Conservation (phyloP, 352 stramenopile species). For the Globisporangium rhizosaccharum region DNA sequence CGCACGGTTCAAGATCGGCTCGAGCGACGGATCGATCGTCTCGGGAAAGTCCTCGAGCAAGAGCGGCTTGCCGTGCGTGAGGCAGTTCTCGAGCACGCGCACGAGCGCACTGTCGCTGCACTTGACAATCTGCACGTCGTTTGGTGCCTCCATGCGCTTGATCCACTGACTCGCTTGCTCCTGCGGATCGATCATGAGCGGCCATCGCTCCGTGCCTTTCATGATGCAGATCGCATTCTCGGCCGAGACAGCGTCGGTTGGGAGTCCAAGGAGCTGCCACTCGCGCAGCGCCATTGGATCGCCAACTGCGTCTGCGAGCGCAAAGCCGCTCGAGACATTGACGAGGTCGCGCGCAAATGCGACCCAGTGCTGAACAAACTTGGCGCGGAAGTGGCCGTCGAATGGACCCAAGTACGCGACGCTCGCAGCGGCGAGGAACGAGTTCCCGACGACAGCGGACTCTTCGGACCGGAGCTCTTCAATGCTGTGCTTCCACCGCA, state of each 20-base stretch:
- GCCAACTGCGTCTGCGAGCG: conserved; percentile 63
- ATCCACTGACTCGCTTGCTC: conserved; percentile 92
- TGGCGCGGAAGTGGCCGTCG: conserved; percentile 32
- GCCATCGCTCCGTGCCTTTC: conserved; percentile 81
- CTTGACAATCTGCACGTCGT: conserved; percentile 74
- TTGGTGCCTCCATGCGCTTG: conserved; percentile 68
- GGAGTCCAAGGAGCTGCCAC: conserved; percentile 86
- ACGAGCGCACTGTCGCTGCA: conserved; percentile 37
- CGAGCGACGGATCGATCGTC: conserved; percentile 43
- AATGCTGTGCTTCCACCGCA: conserved; percentile 66
- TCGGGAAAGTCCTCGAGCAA: conserved; percentile 60
- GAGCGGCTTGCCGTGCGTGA: conserved; percentile 35
- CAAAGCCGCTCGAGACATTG: conserved; percentile 39
- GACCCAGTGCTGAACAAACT: conserved; percentile 32
- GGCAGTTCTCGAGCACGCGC: conserved; percentile 30
- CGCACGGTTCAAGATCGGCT: conserved; percentile 33
- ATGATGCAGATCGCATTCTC: conserved; percentile 91
- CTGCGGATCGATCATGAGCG: conserved; percentile 93
- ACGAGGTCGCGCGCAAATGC: conserved; percentile 16
- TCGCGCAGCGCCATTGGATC: conserved; percentile 79
- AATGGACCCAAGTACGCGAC: conserved; percentile 69
- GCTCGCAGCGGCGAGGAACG: conserved; percentile 53
- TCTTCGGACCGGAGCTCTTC: conserved; percentile 43
- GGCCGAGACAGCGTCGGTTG: conserved; percentile 83
- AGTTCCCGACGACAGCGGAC: conserved; percentile 45